These are phyloP conservation scores for Metarhizium sp. DNA, from an alignment of 2,329 filamentous ascomycete genomes.

Conservation along the genomic window DNA sequence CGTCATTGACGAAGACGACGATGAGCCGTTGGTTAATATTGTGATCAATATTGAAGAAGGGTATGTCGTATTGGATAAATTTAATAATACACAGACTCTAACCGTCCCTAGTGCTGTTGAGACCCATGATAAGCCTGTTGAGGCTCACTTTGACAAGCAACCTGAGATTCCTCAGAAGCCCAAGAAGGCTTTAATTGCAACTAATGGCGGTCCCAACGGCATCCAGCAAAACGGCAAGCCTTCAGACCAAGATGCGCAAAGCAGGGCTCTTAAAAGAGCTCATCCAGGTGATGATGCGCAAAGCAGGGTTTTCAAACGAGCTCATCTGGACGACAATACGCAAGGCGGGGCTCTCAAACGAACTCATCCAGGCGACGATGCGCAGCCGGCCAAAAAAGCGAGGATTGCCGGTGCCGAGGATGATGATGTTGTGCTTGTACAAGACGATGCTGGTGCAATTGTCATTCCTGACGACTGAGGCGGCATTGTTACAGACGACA, in stretches of 20 bases:
- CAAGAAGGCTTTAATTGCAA: conserved; percentile 28
- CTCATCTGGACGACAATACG: conserved; percentile 23
- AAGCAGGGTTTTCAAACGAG: conserved; percentile 35
- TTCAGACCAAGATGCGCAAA: conserved; percentile 19
- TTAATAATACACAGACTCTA: neutral
- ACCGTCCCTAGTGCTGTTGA: conserved; percentile 29
- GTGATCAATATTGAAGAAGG: conserved; percentile 59
- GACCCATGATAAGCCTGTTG: conserved; percentile 45
- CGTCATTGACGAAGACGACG: conserved; percentile 73
- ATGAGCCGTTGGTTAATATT: conserved; percentile 68
- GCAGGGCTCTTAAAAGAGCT: conserved; percentile 36
- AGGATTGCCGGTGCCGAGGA: conserved; percentile 28
- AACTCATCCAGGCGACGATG: conserved; percentile 30
- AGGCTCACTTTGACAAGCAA: conserved; percentile 32
- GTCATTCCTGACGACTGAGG: conserved; percentile 55
- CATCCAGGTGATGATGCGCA: conserved; percentile 31
- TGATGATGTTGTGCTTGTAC: conserved; percentile 37
- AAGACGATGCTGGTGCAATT: conserved; percentile 52
- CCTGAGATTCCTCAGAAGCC: conserved; percentile 44
- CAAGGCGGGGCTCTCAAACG: conserved; percentile 36
- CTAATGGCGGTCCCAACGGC: conserved; percentile 29
- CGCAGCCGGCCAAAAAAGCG: conserved; percentile 37
- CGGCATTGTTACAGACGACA: neutral
- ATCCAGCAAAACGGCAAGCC: conserved; percentile 32
- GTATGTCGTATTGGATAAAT: conserved; percentile 29